Base-by-base conservation (phyloP, 176 grass and related monocot genomes). In the Musa itinerans region DNA sequence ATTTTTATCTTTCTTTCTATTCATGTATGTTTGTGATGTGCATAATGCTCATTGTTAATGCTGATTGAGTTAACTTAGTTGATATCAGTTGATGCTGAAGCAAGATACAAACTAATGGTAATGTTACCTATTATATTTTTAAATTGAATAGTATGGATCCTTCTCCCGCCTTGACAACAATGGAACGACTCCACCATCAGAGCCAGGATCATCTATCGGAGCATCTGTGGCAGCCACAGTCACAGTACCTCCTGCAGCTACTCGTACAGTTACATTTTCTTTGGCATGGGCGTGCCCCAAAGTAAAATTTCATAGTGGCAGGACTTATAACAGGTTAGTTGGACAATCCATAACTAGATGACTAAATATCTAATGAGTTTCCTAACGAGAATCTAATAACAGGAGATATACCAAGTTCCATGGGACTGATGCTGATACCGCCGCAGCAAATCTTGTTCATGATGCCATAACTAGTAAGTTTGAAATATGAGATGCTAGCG, bases 251-350 rank as follows among this genome's bases (percentile, higher is more conserved):
- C 78, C 87, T 6, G 80, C 87, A 72, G 80, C 22, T 81, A 98
- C 85, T 49, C 82, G 73, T 53, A 83, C 78, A 63, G 84, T 93
- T 75, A 87, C 90, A 80, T 98, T 98, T 89, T 91, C 90, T 76
- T 84, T 98, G 86, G 88, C 90, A 79, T 93, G 94, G 94, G 94
- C 88, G 68, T 98, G 86, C 59, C 94, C 94, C 74, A 85, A 98
- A 87, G 88, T 98, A 52, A 98, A 98, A 76, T 98, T 98, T 83
- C 72, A 72, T 54, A 87, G 90, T 80, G 95, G 95, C 56, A 98
- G 91, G 82, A 91, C 89, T 63, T 98, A 98, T 74, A 86, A 89
- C 77, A 98, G 95, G 95, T 98, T 76, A 74, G 69, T 66, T 34
- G 50, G 22, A 68, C 23, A 74, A 15, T 69, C 67, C 19, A 43